Evolutionary conservation across 129 eudicot genomes (phyloP).

Genomic region (Escallonia herrerae): DNA sequence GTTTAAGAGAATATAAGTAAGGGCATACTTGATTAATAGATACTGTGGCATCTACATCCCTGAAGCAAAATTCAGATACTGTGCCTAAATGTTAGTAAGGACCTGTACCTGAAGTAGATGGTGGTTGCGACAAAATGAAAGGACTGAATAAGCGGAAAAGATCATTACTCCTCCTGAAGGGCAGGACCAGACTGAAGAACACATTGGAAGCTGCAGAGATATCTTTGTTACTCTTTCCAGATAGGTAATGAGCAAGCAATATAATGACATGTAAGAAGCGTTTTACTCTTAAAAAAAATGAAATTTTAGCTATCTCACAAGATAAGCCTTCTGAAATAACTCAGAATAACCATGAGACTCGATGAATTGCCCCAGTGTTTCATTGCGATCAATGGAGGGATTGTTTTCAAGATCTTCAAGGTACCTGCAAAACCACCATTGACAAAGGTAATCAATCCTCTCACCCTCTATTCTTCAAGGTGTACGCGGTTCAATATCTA

Average conservation of each 20-base stretch:
- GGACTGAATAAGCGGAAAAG: slow-evolving; percentile 84
- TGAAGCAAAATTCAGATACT: background rate
- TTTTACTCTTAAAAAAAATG: background rate
- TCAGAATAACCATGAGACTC: slow-evolving; percentile 75
- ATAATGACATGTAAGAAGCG: background rate
- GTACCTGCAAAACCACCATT: slow-evolving; percentile 41
- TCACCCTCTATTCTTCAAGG: too few relatives aligned
- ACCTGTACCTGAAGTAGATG: slow-evolving; percentile 77
- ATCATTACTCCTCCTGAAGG: slow-evolving; percentile 79
- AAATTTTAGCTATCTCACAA: slow-evolving; percentile 40
- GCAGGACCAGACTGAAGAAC: slow-evolving; percentile 94
- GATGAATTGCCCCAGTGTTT: slow-evolving; percentile 81
- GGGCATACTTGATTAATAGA: background rate
- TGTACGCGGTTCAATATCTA: too few relatives aligned
- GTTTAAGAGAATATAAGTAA: background rate
- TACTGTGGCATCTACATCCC: background rate
- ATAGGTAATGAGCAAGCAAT: background rate
- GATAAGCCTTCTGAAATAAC: slow-evolving; percentile 76
- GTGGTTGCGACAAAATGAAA: slow-evolving; percentile 89
- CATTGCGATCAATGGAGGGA: slow-evolving; percentile 59
- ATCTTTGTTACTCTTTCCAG: background rate
- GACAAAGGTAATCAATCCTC: background rate
- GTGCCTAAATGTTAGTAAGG: background rate
- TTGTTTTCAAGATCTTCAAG: slow-evolving; percentile 75
- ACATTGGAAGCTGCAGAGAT: slow-evolving; percentile 58